Evolutionary conservation across 495 filamentous ascomycete species (phyloP).

Genomic region (Xylaria bambusicola): DNA sequence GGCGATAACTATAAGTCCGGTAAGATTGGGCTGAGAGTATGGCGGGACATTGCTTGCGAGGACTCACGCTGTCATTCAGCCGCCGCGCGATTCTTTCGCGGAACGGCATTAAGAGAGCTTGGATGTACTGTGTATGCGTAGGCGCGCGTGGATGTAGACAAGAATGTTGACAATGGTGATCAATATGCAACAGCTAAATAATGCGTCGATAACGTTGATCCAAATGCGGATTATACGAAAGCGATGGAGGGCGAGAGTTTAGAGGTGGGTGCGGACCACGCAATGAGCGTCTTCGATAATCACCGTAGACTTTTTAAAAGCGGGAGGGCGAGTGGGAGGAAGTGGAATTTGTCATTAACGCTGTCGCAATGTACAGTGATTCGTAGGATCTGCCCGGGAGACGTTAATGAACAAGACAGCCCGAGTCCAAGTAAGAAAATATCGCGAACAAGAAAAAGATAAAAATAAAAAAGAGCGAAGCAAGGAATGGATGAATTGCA

Average conservation of each 20-base stretch:
- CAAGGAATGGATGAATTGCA: not conserved
- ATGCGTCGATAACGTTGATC: not conserved
- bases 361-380: not conserved
- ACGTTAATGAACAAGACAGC: not conserved
- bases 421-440: no score
- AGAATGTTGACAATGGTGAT: no score
- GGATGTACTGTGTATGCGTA: not conserved
- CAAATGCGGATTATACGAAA: not conserved
- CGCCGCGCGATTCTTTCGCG: constrained; percentile 31
- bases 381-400: not conserved
- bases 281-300: not conserved
- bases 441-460: no score
- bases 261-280: not conserved
- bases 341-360: constrained; percentile 4
- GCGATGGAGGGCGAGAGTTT: not conserved
- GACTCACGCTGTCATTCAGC: constrained; percentile 34
- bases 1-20: constrained; percentile 29
- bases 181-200: not conserved
- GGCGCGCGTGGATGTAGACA: not conserved
- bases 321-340: not conserved
- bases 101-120: constrained; percentile 29
- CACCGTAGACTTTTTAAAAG: not conserved
- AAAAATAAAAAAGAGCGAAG: not conserved
- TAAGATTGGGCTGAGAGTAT: constrained; percentile 24
- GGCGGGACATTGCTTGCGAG: constrained; percentile 15